Conservation (phyloP, 768 basidiomycete species). For the Suillus discolor region DNA sequence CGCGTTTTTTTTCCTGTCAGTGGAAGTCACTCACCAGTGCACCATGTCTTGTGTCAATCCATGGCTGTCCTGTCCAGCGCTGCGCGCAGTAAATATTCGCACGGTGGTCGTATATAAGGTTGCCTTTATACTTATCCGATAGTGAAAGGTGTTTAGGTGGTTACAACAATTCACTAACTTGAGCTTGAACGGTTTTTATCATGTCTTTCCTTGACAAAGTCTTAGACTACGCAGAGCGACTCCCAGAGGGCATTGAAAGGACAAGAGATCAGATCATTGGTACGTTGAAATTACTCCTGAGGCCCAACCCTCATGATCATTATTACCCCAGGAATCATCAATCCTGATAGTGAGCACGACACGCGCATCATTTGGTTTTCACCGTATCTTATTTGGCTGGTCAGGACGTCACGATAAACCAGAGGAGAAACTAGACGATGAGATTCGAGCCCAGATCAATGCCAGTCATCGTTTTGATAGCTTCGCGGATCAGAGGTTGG, state of each 20-base stretch:
- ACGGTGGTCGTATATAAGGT: slow-evolving; percentile 5
- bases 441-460: slow-evolving; percentile 73
- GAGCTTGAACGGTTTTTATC: slow-evolving; percentile 8
- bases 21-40: not conserved
- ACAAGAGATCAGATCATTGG: slow-evolving; percentile 39
- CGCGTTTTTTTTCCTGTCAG: not conserved
- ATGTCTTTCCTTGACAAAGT: slow-evolving; percentile 47
- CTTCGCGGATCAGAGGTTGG: slow-evolving; percentile 73
- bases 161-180: not conserved
- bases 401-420: slow-evolving; percentile 73
- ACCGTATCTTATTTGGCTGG: not conserved
- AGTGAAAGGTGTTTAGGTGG: not conserved
- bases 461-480: slow-evolving; percentile 80
- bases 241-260: slow-evolving; percentile 41
- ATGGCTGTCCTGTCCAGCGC: not conserved
- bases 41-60: not conserved
- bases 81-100: not conserved
- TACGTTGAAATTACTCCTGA: slow-evolving; percentile 16
- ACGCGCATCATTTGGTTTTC: not conserved
- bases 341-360: slow-evolving; percentile 34
- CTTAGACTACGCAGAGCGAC: slow-evolving; percentile 34
- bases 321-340: slow-evolving; percentile 30
- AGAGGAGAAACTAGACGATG: slow-evolving; percentile 70
- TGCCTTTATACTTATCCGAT: not conserved
- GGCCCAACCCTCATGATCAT: not conserved